Percentiles rank a stretch among this genome's conserved stretches.
phyloP scores from a whole-genome alignment of 495 filamentous ascomycete genomes.

The Hypoxylon lenormandii region DNA sequence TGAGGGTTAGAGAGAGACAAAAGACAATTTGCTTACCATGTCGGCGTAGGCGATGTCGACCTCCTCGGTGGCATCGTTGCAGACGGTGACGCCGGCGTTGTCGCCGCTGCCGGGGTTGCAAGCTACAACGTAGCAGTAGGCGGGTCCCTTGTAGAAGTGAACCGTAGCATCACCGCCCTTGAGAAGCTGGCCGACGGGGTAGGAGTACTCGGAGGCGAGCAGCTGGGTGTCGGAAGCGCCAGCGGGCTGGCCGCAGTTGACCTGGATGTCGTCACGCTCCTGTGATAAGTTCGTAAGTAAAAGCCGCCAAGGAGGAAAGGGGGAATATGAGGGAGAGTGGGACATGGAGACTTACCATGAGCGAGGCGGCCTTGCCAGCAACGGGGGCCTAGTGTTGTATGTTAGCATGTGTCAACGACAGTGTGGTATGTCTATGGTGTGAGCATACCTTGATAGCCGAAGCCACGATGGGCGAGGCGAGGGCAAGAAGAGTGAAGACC shows the following conservation, averaged over 20 bases:
- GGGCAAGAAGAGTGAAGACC: background rate
- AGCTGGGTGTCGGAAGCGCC: conserved; percentile 11
- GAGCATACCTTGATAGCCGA: conserved; percentile 12
- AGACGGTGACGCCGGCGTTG: conserved; percentile 35
- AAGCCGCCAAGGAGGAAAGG: no score
- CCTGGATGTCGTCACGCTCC: conserved; percentile 23
- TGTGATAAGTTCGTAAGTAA: background rate
- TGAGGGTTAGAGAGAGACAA: background rate
- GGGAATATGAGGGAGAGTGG: background rate
- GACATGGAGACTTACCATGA: background rate
- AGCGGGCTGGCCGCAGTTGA: conserved; percentile 34
- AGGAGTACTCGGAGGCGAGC: conserved; percentile 22
- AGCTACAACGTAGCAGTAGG: conserved; percentile 21
- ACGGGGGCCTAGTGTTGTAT: background rate
- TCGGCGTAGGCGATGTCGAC: conserved; percentile 26
- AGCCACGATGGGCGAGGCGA: conserved; percentile 23
- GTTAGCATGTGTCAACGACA: background rate
- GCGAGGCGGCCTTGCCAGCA: background rate
- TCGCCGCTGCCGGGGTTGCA: conserved; percentile 10
- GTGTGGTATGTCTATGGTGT: background rate
- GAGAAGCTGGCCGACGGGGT: conserved; percentile 32
- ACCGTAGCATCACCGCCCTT: background rate
- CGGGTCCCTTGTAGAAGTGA: conserved; percentile 32
- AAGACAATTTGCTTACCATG: conserved; percentile 17
- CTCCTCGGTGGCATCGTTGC: conserved; percentile 25